These are phyloP conservation scores for Arthrobotrys pseudoclavata DNA, from an alignment of 2,329 filamentous ascomycete species.

Conservation along the genomic window DNA sequence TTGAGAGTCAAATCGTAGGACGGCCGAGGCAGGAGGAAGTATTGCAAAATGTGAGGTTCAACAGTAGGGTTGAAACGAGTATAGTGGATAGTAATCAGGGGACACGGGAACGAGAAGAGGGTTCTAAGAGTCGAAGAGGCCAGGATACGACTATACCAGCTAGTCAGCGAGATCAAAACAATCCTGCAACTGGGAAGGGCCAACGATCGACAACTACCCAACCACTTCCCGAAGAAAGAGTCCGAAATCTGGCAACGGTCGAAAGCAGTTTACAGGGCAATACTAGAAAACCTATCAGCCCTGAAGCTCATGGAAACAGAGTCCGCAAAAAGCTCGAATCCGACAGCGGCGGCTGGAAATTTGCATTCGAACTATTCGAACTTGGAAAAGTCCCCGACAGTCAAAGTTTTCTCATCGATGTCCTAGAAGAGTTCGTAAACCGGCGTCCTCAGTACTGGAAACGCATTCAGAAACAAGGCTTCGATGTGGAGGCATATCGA, in stretches of 20 bases:
- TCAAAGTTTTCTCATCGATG: conserved; percentile 6
- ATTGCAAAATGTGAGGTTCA: background rate
- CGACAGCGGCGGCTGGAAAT: conserved; percentile 8
- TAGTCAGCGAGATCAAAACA: background rate
- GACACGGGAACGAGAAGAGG: background rate
- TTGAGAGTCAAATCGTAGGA: background rate
- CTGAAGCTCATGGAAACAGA: background rate
- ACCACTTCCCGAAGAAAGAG: background rate
- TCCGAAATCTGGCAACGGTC: background rate
- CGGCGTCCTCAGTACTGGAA: conserved; percentile 18
- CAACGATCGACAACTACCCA: background rate
- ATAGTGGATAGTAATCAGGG: background rate
- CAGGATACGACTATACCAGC: background rate
- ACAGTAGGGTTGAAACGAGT: too few relatives aligned
- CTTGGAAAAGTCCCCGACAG: conserved; percentile 21
- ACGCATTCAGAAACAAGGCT: conserved; percentile 5
- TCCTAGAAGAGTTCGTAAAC: conserved; percentile 28
- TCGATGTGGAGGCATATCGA: conserved; percentile 11
- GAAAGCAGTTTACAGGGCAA: background rate
- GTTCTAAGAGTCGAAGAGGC: background rate
- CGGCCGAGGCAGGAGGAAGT: background rate
- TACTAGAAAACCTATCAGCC: background rate
- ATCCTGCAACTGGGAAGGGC: background rate
- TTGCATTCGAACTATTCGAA: conserved; percentile 28
- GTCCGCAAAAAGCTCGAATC: conserved; percentile 16